Evolutionary conservation across 805 yeast genomes (phyloP), one percentile per base, ranked within the genome.

Genomic region (Saccharomycopsis sp.): DNA sequence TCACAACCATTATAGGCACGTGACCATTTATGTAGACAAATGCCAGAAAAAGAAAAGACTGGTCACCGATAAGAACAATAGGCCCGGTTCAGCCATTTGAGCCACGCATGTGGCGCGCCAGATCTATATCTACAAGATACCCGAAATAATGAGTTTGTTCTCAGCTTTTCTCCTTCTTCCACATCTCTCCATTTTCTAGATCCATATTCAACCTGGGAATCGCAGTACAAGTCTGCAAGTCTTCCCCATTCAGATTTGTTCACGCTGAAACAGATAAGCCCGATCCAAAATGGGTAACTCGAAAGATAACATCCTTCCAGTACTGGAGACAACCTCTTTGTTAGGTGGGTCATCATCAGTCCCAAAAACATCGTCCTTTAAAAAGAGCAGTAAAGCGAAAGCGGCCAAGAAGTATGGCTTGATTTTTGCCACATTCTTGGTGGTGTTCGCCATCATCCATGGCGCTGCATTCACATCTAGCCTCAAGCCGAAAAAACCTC

Each of bases 361-460:
- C n/a, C n/a, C n/a, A n/a, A 12, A 37, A 37, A 37, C 12, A 12
- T 12, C 12, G 12, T 37, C 44, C n/a, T 12, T 12, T 4, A 44
- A 44, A 44, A 44, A 44, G 48, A 44, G 7, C 18, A 16, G 21
- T 12, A 16, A 16, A n/a, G 21, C 8, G 16, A 18, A 44, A 12
- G 21, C 7, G 4, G 21, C 16, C 18, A 44, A 44, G 48, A 44
- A 44, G 16, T 44, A 44, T 12, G 48, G 48, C 18, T 18, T 44
- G 21, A 18, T 44, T 44, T 20, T 44, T 44, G 48, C 48, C 48
- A 44, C 48, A 12, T 44, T 44, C 48, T 44, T 44, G 21, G 48
- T 18, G 18, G 21, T 44, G 7, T 44, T 44, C 16, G 21, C 21
- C 16, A 18, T 44, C 21, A 44, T 44, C 21, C 48, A 44, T 44